These are phyloP conservation scores for Diatrype stigma DNA, from an alignment of 2,329 filamentous ascomycete genomes.

Conservation along the genomic window DNA sequence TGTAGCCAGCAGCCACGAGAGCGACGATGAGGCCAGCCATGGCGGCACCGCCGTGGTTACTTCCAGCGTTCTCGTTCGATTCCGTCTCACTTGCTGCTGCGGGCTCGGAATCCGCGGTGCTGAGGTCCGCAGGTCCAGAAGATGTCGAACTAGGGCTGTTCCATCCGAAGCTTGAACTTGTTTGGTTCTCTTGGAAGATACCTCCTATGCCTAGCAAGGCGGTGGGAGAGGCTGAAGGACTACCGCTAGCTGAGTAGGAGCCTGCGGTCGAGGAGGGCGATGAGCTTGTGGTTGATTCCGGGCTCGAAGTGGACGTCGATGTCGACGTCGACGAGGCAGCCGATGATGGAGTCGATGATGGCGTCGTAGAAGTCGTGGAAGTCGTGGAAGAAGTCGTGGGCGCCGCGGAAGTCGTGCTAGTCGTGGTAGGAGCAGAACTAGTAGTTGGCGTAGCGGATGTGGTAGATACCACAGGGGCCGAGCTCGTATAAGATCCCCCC, in stretches of 20 bases:
- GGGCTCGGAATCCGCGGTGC: conserved; percentile 18
- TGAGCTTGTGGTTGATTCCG: conserved; percentile 8
- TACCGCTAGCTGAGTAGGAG: conserved; percentile 1
- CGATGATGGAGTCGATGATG: conserved; percentile 6
- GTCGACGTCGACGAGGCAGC: conserved; percentile 2
- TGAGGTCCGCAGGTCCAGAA: conserved; percentile 22
- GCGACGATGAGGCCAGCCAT: conserved; percentile 52
- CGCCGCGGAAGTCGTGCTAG: conserved; percentile 10
- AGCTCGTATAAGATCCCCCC: conserved; percentile 24
- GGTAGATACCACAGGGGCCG: conserved; percentile 13
- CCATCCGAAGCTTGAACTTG: conserved; percentile 14
- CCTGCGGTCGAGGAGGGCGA: conserved; percentile 9
- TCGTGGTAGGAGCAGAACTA: conserved; percentile 23
- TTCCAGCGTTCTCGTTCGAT: conserved; percentile 40
- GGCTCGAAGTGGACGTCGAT: conserved; percentile 3
- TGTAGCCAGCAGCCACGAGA: conserved; percentile 45
- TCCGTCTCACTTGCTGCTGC: conserved; percentile 32
- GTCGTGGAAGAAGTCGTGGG: conserved; percentile 1
- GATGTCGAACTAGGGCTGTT: conserved; percentile 18
- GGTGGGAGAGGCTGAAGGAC: conserved; percentile 10
- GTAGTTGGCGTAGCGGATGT: conserved; percentile 27
- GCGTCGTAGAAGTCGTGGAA: conserved; percentile 17
- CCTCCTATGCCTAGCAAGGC: conserved; percentile 38
- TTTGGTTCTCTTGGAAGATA: conserved; percentile 52
- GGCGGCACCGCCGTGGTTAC: conserved; percentile 46